Base-by-base conservation (phyloP, 371 early-diverging fungal genomes). In the Batrachochytrium dendrobatidis region DNA sequence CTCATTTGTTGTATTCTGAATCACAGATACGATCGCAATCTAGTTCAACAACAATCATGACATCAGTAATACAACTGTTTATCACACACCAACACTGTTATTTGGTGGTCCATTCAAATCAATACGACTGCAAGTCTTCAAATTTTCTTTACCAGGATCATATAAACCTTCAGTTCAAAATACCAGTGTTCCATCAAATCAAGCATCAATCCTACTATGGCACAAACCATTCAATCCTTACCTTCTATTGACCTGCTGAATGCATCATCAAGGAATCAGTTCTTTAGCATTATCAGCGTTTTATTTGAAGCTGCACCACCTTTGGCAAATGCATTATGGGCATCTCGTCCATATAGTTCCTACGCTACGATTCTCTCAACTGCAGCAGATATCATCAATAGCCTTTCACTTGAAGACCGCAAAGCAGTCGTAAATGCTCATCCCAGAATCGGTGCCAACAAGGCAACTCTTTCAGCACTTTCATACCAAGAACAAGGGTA, bases 281-380 rank as follows among this genome's bases (percentile, higher is more conserved):
- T 93, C 65, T 62, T 79, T 24, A 56, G 70, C 18, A 74, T 81
- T 18, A 76, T 91, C 43, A 83, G 88, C 34, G 73, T 83, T 28
- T 80, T 92, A 34, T 94, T 92, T 63, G 92, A 94, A 75, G 78
- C 90, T 17, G 90, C 92, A 0, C 90, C 90, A 8, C 87, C 91
- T 34, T 80, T 94, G 25, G 87, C 89, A 28, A 57, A 75, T 45
- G 80, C 79, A 44, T 76, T 92, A 46, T 79, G 82, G 57, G 77
- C 81, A 50, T 69, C 72, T 20, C 82, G 88, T 8, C 90, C 89
- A 33, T 90, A 73, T 64, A 54, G 68, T 28, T 78, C 84, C 54
- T 90, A 87, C 66, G 62, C 67, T 17, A 60, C 75, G 55, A 76
- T 90, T 3, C 79, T 89, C 58, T 81, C 86, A 64, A 70, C 68